phyloP scores from a whole-genome alignment of 306 rosid species.

The Acacia crassicarpa region DNA sequence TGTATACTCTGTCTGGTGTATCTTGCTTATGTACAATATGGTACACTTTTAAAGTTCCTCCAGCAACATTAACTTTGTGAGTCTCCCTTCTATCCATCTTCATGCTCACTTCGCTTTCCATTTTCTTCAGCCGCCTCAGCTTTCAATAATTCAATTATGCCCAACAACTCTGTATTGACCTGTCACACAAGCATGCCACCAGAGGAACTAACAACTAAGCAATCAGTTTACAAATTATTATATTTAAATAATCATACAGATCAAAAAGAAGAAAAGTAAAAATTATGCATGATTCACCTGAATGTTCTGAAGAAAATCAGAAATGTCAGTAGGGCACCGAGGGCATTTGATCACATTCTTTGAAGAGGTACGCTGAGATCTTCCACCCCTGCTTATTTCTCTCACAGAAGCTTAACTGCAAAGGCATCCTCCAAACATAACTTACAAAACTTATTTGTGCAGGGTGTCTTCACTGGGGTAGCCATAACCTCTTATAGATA shows the following conservation, averaged over 20 bases:
- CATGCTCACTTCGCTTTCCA: slow-evolving; percentile 28
- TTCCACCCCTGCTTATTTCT: slow-evolving; percentile 52
- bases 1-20: no score
- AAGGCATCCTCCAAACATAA: slow-evolving; percentile 48
- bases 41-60: no score
- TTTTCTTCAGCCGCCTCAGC: slow-evolving; percentile 36
- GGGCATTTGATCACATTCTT: slow-evolving; percentile 66
- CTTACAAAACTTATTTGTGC: slow-evolving; percentile 57
- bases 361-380: slow-evolving; percentile 46
- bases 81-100: neutral
- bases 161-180: slow-evolving; percentile 63
- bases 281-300: slow-evolving; percentile 42
- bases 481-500: slow-evolving; percentile 48
- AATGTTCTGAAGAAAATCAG: slow-evolving; percentile 65
- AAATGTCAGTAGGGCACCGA: slow-evolving; percentile 49
- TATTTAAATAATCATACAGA: neutral
- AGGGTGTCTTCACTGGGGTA: slow-evolving; percentile 50
- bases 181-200: slow-evolving; percentile 36
- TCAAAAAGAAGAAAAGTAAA: neutral
- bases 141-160: slow-evolving; percentile 53
- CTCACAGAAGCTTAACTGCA: slow-evolving; percentile 40
- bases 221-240: neutral
- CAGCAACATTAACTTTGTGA: no score
- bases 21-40: no score
- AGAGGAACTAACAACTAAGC: neutral